Conservation (phyloP, 352 stramenopile genomes). For the Globisporangium lucens region DNA sequence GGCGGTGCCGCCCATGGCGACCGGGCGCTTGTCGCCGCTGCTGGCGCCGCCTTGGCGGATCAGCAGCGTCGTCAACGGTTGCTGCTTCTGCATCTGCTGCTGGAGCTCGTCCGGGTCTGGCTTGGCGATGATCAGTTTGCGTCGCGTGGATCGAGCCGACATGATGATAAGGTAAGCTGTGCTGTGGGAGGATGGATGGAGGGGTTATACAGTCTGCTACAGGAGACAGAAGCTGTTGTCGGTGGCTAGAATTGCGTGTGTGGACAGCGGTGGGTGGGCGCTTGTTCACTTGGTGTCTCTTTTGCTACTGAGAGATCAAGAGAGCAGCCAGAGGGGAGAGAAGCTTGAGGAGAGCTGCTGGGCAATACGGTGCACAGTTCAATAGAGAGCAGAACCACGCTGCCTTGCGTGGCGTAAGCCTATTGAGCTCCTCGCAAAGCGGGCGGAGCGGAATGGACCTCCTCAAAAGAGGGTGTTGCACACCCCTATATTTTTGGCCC, state of each 20-base stretch:
- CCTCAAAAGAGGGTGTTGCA: slow-evolving; percentile 3
- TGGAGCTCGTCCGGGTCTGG: slow-evolving; percentile 16
- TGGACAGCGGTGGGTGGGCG: neutral
- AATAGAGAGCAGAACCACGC: neutral
- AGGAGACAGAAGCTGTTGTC: slow-evolving; percentile 2
- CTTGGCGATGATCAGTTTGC: slow-evolving; percentile 19
- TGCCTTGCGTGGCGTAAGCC: neutral
- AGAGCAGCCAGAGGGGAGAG: neutral
- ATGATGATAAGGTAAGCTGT: neutral
- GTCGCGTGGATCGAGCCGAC: slow-evolving; percentile 16
- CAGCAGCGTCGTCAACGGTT: slow-evolving; percentile 33
- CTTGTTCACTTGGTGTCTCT: slow-evolving; percentile 9
- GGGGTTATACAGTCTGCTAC: neutral
- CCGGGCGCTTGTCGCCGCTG: slow-evolving; percentile 32
- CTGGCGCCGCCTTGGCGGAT: slow-evolving; percentile 27
- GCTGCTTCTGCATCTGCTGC: slow-evolving; percentile 15
- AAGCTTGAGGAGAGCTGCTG: neutral
- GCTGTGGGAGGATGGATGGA: neutral
- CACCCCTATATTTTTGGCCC: neutral
- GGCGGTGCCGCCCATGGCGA: slow-evolving; percentile 57
- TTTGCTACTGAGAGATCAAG: slow-evolving; percentile 15
- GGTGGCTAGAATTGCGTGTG: neutral
- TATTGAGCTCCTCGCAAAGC: neutral
- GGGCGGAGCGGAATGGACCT: neutral
- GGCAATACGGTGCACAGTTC: neutral